Conservation (phyloP, 2,329 filamentous ascomycete species). For the Tricladium varicosporioides region DNA sequence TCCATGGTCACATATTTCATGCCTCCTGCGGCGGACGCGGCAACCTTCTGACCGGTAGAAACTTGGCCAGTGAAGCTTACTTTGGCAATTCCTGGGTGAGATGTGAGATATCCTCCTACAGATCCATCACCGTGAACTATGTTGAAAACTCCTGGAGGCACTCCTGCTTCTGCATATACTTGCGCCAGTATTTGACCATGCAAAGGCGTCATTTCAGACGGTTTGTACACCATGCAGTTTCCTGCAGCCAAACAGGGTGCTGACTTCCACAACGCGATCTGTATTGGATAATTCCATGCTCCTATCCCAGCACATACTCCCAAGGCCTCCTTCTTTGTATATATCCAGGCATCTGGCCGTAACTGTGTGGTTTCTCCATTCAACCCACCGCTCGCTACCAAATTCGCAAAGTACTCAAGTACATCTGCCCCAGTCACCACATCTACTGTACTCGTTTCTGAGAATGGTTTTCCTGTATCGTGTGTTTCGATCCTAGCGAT, state of each 20-base stretch:
- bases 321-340: conserved; percentile 77
- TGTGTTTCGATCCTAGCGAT: conserved; percentile 77
- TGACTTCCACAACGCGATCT: conserved; percentile 88
- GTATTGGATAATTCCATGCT: conserved; percentile 90
- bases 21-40: conserved; percentile 67
- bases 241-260: conserved; percentile 81
- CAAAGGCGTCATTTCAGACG: conserved; percentile 83
- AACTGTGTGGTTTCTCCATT: conserved; percentile 78
- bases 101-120: conserved; percentile 72
- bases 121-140: conserved; percentile 79
- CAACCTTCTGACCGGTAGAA: conserved; percentile 78
- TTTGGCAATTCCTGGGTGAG: conserved; percentile 73
- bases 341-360: conserved; percentile 74
- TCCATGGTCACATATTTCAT: conserved; percentile 96
- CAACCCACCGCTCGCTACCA: conserved; percentile 73
- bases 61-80: conserved; percentile 91
- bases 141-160: conserved; percentile 83
- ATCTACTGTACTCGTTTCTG: conserved; percentile 82
- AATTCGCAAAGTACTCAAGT: conserved; percentile 80
- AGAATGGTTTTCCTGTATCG: conserved; percentile 83
- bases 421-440: conserved; percentile 81
- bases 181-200: conserved; percentile 74
- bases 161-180: conserved; percentile 74
- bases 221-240: conserved; percentile 90
- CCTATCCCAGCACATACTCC: conserved; percentile 86